Conservation (phyloP, 306 rosid species). For the Ceratonia siliqua region DNA sequence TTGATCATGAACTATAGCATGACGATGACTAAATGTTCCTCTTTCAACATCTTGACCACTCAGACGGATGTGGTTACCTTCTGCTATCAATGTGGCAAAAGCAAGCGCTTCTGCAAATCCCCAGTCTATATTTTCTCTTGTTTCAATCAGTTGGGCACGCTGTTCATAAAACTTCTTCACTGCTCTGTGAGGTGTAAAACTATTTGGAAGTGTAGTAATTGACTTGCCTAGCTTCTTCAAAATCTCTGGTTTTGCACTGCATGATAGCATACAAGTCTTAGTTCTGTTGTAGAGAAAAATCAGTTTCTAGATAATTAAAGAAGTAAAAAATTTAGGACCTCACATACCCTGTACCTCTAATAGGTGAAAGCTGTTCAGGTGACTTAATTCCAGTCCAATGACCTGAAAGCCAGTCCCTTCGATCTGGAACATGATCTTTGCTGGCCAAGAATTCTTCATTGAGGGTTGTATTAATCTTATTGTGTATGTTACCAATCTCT, state of each 20-base stretch:
- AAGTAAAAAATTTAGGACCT: no score
- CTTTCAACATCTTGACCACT: conserved; percentile 99
- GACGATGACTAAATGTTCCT: conserved; percentile 96
- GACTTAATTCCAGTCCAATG: conserved; percentile 94
- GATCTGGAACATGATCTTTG: conserved; percentile 82
- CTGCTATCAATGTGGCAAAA: conserved; percentile 79
- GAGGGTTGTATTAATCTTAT: conserved; percentile 66
- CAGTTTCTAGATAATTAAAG: no score
- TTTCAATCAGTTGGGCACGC: conserved; percentile 85
- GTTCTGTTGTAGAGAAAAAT: no score
- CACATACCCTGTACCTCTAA: conserved; percentile 82
- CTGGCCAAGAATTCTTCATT: conserved; percentile 84
- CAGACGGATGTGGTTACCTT: conserved; percentile 88
- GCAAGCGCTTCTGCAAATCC: conserved; percentile 95
- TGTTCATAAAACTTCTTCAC: conserved; percentile 86
- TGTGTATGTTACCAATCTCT: conserved; percentile 64
- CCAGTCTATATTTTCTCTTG: conserved; percentile 94
- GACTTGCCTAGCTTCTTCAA: conserved; percentile 85
- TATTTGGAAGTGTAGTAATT: conserved; percentile 71
- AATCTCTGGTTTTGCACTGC: conserved; percentile 86
- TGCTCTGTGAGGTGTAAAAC: conserved; percentile 77
- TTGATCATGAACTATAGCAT: conserved; percentile 85
- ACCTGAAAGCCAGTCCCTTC: conserved; percentile 95
- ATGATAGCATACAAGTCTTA: background rate
- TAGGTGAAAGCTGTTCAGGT: conserved; percentile 86